Base-by-base conservation (phyloP, 164 flowering plant genomes). In the Warburgia ugandensis region DNA sequence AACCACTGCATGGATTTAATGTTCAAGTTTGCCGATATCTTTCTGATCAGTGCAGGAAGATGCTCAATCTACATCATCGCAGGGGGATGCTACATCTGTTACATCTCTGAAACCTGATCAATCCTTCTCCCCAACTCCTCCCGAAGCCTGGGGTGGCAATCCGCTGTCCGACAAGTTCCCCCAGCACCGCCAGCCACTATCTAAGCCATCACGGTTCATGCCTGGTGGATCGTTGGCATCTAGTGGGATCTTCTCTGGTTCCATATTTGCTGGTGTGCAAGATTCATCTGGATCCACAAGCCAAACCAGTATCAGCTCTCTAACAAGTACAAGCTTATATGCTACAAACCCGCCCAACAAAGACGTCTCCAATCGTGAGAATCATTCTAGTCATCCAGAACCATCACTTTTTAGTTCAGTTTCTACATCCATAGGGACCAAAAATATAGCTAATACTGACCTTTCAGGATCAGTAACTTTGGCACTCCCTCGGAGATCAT, bases 131-230 rank as follows among this genome's bases (percentile, higher is more conserved):
- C 62, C 77, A 37, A 80, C 94, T 46, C 92, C 96, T 63, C 97
- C 92, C 42, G 99, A 89, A 76, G 92, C 96, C 54, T 89, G 95
- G 95, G 95, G 97, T 61, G 97, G 86, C 48, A 95, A 85, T 67
- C 69, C 51, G 56, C 59, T 76, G 20, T 67, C 81, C 22, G 92
- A 86, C 56, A 88, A 79, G 58, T 56, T 72, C 17, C 22, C 57
- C 30, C 74, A 72, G 51, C 59, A 58, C n/a, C 88, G 79, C 30
- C 82, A 62, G 55, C 53, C 78, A 48, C 52, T 62, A 36, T 66
- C 59, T 39, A 48, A 71, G 54, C 80, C 92, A 19, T 78, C 89
- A 25, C 83, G 85, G 55, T 68, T 77, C 31, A 17, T 55, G 51
- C 23, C 59, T 25, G 35, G 11, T 54, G 74, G 77, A 30, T 67